A percentile compares a stretch with the other conserved stretches of the same genome.
Evolutionary conservation across 2,329 filamentous ascomycete species (phyloP).

Genomic region (Scortechinia acanthostroma): DNA sequence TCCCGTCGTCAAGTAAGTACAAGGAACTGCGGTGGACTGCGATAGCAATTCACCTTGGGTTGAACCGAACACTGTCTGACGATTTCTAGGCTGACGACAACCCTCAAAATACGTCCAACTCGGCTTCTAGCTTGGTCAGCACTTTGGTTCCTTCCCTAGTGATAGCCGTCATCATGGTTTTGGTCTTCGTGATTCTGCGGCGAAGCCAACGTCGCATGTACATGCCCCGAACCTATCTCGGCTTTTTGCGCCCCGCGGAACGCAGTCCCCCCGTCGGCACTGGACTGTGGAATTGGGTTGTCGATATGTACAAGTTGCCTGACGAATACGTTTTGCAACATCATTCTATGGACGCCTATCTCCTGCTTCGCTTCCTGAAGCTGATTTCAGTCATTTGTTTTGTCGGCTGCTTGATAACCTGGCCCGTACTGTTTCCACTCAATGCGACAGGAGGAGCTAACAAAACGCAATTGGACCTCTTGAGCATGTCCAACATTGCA

Average conservation of each 20-base stretch:
- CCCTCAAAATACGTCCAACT: not conserved
- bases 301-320: conserved; percentile 55
- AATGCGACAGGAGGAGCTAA: conserved; percentile 73
- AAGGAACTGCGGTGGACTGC: too few species aligned
- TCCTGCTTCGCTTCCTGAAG: conserved; percentile 82
- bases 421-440: conserved; percentile 79
- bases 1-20: too few species aligned
- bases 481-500: conserved; percentile 73
- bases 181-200: conserved; percentile 39
- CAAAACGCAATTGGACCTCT: conserved; percentile 62
- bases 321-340: conserved; percentile 82
- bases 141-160: conserved; percentile 35
- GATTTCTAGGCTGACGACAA: too few species aligned
- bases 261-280: conserved; percentile 50
- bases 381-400: conserved; percentile 73
- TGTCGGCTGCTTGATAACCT: conserved; percentile 76
- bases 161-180: conserved; percentile 31
- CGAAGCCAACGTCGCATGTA: conserved; percentile 37
- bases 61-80: too few species aligned
- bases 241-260: conserved; percentile 27
- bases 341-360: conserved; percentile 84
- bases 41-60: too few species aligned
- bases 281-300: conserved; percentile 63
- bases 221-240: conserved; percentile 42
- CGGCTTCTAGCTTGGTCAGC: not conserved